Percentiles rank a stretch among this genome's conserved stretches.
phyloP scores from a whole-genome alignment of 345 rosid genomes.

The Passiflora organensis region DNA sequence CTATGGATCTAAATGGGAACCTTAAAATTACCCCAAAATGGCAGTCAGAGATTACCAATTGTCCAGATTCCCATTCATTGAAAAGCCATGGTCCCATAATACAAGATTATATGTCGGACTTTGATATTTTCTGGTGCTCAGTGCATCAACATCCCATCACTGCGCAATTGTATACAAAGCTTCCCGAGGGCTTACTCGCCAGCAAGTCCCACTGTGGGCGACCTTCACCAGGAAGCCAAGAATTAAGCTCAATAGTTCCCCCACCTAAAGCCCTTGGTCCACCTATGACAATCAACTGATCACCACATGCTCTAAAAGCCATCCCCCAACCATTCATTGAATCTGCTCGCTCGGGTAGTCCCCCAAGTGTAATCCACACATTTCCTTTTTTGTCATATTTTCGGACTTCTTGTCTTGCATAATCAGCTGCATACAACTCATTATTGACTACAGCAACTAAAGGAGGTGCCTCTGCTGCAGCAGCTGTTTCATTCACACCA shows the following conservation, averaged over 20 bases:
- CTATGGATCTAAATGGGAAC: constrained; percentile 28
- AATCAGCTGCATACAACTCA: constrained; percentile 69
- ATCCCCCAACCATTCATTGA: constrained; percentile 85
- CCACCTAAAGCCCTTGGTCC: constrained; percentile 47
- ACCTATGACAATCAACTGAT: constrained; percentile 52
- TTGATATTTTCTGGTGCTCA: constrained; percentile 14
- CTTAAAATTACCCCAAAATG: constrained; percentile 23
- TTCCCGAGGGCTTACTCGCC: constrained; percentile 15
- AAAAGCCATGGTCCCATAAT: constrained; percentile 11
- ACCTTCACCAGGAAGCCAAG: constrained; percentile 44
- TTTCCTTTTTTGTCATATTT: constrained; percentile 50
- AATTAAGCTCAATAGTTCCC: constrained; percentile 56
- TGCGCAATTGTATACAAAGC: constrained; percentile 32
- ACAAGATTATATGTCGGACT: constrained; percentile 2
- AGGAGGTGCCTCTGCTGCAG: constrained; percentile 65
- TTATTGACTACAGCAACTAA: constrained; percentile 65
- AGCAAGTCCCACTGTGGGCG: constrained; percentile 22
- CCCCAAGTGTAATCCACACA: constrained; percentile 49
- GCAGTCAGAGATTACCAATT: constrained; percentile 27
- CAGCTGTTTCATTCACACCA: constrained; percentile 17
- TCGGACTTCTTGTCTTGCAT: constrained; percentile 43
- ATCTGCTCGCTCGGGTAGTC: constrained; percentile 47
- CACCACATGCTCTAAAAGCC: constrained; percentile 77
- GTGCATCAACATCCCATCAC: constrained; percentile 25
- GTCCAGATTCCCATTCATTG: constrained; percentile 20